These are phyloP conservation scores for Suillus tomentosus DNA, from an alignment of 768 basidiomycete genomes.

Conservation along the genomic window DNA sequence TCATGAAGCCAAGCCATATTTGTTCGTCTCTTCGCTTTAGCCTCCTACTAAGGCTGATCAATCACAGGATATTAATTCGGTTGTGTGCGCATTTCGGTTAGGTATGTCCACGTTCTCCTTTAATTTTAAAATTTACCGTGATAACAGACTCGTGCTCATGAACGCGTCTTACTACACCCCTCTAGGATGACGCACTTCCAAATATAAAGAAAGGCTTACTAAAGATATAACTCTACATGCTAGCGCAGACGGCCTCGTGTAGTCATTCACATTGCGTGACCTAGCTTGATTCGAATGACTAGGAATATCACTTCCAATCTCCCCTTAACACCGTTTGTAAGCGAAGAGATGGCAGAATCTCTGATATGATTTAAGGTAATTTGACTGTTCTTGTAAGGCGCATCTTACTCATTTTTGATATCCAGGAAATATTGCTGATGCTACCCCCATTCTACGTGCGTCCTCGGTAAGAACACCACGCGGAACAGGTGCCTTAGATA, in stretches of 20 bases:
- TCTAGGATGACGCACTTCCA: neutral
- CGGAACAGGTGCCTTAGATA: conserved; percentile 7
- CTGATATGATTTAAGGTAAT: neutral
- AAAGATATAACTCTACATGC: neutral
- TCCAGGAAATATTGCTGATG: neutral
- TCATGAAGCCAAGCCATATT: neutral
- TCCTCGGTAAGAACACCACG: neutral
- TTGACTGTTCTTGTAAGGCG: neutral
- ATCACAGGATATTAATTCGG: neutral
- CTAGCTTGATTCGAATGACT: neutral
- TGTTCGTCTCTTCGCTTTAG: too few species aligned
- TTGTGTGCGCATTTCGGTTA: neutral
- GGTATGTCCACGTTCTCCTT: neutral
- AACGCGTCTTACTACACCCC: neutral
- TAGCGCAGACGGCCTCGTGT: neutral
- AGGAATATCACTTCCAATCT: conserved; percentile 1
- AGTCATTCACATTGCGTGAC: neutral
- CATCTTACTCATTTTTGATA: neutral
- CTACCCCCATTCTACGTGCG: conserved; percentile 1
- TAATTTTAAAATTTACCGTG: neutral
- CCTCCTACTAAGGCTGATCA: too few species aligned
- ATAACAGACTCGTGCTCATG: neutral
- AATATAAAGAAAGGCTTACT: neutral
- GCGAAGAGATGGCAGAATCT: conserved; percentile 4
- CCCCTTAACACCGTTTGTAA: neutral